These are phyloP conservation scores for Phoenix roebelenii DNA, from an alignment of 176 grass and related monocot genomes.

Conservation along the genomic window DNA sequence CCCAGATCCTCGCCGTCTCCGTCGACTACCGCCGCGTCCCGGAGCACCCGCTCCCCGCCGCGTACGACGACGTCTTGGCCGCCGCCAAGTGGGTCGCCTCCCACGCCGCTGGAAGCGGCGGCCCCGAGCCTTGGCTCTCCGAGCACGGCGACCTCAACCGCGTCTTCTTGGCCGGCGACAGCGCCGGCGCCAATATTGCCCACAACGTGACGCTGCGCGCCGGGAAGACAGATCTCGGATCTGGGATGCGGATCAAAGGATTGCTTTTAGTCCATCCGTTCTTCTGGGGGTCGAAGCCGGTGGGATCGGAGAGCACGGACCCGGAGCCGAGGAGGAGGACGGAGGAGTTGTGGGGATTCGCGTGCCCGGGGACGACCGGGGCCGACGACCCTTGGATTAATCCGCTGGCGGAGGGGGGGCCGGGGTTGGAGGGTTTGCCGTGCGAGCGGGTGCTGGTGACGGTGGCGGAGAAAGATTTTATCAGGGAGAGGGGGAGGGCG, in stretches of 20 bases:
- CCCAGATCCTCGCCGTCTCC: conserved; percentile 35
- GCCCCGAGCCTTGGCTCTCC: conserved; percentile 39
- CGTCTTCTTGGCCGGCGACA: conserved; percentile 51
- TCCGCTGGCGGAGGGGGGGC: too few relatives aligned
- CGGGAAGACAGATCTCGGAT: background rate
- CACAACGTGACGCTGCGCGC: conserved; percentile 37
- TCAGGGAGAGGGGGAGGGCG: too few relatives aligned
- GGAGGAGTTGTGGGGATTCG: too few relatives aligned
- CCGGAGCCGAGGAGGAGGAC: too few relatives aligned
- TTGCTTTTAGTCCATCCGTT: conserved; percentile 1
- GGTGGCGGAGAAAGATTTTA: too few relatives aligned
- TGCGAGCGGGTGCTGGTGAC: too few relatives aligned
- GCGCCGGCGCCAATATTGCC: conserved; percentile 53
- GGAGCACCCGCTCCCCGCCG: conserved; percentile 51
- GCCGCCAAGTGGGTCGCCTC: conserved; percentile 31
- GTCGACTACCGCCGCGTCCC: conserved; percentile 75
- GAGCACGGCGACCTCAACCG: conserved; percentile 35
- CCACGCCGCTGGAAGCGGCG: background rate
- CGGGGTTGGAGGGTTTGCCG: too few relatives aligned
- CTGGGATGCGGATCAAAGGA: conserved; percentile 27
- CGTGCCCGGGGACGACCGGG: too few relatives aligned
- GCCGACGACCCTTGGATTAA: too few relatives aligned
- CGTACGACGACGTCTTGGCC: conserved; percentile 41
- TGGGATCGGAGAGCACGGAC: too few relatives aligned
- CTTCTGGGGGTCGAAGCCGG: too few relatives aligned